Percentiles rank a stretch among this genome's conserved stretches.
Evolutionary conservation across 2,329 filamentous ascomycete genomes (phyloP).

Genomic region (Phyllosticta paracitricarpa): DNA sequence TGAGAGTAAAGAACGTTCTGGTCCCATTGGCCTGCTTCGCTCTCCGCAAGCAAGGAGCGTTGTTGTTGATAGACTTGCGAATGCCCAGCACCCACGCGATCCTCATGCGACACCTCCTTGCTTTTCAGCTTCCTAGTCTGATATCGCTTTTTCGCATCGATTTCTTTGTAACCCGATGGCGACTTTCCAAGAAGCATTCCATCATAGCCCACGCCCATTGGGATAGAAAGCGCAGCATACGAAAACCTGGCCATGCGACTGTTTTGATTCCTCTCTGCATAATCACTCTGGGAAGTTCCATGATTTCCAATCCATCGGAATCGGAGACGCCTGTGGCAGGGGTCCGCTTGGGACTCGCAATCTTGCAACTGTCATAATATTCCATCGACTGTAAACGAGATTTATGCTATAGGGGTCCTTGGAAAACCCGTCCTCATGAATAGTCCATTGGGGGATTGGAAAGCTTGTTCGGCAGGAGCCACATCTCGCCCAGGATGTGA

Average conservation of each 20-base stretch:
- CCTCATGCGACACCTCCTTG: background rate
- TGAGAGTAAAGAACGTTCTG: no score
- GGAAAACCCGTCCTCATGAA: no score
- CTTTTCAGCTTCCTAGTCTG: background rate
- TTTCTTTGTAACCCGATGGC: background rate
- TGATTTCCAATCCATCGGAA: no score
- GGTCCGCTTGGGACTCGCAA: no score
- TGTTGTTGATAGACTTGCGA: background rate
- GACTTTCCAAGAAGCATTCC: background rate
- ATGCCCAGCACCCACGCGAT: background rate
- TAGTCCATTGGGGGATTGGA: no score
- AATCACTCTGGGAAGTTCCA: background rate
- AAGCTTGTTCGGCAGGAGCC: no score
- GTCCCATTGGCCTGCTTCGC: background rate
- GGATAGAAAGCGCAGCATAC: background rate
- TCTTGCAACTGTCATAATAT: no score
- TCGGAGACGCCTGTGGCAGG: no score
- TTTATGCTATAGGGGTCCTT: no score
- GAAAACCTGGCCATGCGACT: background rate
- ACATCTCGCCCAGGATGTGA: no score
- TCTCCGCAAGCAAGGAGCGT: background rate
- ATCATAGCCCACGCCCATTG: background rate
- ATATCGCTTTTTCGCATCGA: no score
- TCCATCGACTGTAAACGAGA: no score
- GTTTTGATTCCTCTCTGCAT: background rate